Evolutionary conservation across 192 early-diverging fungal genomes (phyloP), one percentile per base, ranked within the genome.

Genomic region (Gigaspora rosea): DNA sequence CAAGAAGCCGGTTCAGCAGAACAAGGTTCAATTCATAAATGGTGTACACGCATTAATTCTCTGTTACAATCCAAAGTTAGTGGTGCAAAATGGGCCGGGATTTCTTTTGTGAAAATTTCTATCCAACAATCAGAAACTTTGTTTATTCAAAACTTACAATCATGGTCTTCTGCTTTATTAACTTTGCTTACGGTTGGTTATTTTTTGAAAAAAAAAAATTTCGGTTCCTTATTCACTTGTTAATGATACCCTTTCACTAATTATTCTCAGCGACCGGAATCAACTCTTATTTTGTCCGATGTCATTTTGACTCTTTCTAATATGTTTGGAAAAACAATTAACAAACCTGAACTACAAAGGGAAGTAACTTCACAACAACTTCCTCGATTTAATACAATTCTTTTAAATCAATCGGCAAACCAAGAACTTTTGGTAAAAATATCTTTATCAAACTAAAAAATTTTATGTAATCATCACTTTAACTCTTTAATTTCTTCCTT

Each of bases 311-410:
- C 85, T 2, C 67, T 89, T 32, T 81, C 82, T 3, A 79, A 79
- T 47, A n/a, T 89, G 41, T 88, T 87, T 76, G 78, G 78, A 18
- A 86, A 84, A 66, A 86, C 86, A 2, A 62, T 65, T 12, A 78
- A 86, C 58, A 83, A 81, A 52, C 85, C 84, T 20, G 86, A 89
- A 41, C 52, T 89, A 70, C 87, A 89, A 67, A 80, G 86, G 73
- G 88, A 89, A 76, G 76, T 89, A 51, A 82, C 85, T 13, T 77
- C 80, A 18, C 84, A 82, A n/a, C 82, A 83, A 51, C 69, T 89
- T 6, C 86, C 84, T n/a, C 80, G 82, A 63, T 88, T 87, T 61
- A 82, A 88, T 73, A 78, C 83, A 27, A 59, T 76, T 51, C 22
- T 89, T n/a, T 58, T 89, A 36, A 74, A 67, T 10, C 75, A 85